Evolutionary conservation across 768 basidiomycete genomes (phyloP).

Genomic region (Lentinula sp.): DNA sequence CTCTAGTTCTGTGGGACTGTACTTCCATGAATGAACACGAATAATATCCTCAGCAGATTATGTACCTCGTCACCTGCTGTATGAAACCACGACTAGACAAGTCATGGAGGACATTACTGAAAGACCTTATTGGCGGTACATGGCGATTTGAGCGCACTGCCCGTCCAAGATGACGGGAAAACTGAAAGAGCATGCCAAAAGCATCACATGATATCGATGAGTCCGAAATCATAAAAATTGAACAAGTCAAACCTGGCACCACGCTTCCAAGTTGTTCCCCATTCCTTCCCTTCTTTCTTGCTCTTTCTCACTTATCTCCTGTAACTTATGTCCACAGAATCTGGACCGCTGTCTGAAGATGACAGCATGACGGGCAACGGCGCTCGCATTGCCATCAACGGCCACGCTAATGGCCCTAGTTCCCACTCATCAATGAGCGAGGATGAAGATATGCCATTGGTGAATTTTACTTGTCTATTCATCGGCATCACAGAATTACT

Average conservation of each 20-base stretch:
- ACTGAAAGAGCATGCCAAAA: constrained; percentile 1
- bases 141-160: constrained; percentile 1
- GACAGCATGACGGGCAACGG: constrained; percentile 46
- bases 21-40: neutral
- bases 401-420: constrained; percentile 37
- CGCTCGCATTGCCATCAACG: constrained; percentile 27
- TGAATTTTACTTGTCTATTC: constrained; percentile 27
- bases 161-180: constrained; percentile 1
- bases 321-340: constrained; percentile 3
- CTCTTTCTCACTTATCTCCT: constrained; percentile 1
- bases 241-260: constrained; percentile 1
- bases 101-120: constrained; percentile 28
- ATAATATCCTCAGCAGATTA: neutral
- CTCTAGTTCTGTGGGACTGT: constrained; percentile 36
- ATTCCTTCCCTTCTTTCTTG: neutral
- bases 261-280: neutral
- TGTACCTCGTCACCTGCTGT: constrained; percentile 39
- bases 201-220: neutral
- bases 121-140: neutral
- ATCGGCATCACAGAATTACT: constrained; percentile 14
- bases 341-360: constrained; percentile 45
- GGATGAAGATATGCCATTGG: constrained; percentile 68
- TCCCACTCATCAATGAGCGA: constrained; percentile 52
- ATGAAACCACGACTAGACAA: constrained; percentile 40
- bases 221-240: neutral